These are phyloP conservation scores for Ophiostoma pallidulum DNA, from an alignment of 2,329 filamentous ascomycete genomes.

Conservation along the genomic window DNA sequence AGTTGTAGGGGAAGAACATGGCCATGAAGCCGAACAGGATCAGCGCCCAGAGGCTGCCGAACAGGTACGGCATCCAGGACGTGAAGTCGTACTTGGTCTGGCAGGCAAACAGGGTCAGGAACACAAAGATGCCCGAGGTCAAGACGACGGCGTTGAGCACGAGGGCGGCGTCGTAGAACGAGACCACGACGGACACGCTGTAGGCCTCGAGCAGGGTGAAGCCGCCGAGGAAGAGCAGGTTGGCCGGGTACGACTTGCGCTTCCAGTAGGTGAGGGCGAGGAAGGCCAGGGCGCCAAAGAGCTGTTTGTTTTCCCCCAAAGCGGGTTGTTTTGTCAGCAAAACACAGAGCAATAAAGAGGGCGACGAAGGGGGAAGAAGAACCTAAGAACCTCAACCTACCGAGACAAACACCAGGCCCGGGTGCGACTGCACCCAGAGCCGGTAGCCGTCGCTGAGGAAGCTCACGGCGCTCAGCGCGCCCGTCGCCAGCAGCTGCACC, in stretches of 20 bases:
- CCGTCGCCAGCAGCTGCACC: conserved; percentile 82
- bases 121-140: conserved; percentile 73
- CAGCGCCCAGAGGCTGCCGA: conserved; percentile 80
- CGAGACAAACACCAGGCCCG: conserved; percentile 77
- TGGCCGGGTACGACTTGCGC: conserved; percentile 88
- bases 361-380: not conserved
- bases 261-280: conserved; percentile 91
- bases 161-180: conserved; percentile 74
- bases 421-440: conserved; percentile 75
- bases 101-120: conserved; percentile 81
- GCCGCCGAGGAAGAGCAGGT: conserved; percentile 80
- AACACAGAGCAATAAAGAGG: too few relatives aligned
- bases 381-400: too few relatives aligned
- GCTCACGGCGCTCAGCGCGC: conserved; percentile 67
- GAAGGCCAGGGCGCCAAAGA: conserved; percentile 75
- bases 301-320: too few relatives aligned
- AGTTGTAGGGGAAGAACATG: conserved; percentile 77
- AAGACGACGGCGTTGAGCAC: conserved; percentile 86
- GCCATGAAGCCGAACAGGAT: conserved; percentile 90
- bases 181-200: conserved; percentile 83
- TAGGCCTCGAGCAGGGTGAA: conserved; percentile 94
- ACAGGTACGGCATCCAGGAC: conserved; percentile 90
- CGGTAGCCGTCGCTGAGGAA: conserved; percentile 78
- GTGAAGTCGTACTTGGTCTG: conserved; percentile 99
- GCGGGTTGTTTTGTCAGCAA: too few relatives aligned